Base-by-base conservation (phyloP, 805 yeast species). In the Sugiyamaella smithiae region DNA sequence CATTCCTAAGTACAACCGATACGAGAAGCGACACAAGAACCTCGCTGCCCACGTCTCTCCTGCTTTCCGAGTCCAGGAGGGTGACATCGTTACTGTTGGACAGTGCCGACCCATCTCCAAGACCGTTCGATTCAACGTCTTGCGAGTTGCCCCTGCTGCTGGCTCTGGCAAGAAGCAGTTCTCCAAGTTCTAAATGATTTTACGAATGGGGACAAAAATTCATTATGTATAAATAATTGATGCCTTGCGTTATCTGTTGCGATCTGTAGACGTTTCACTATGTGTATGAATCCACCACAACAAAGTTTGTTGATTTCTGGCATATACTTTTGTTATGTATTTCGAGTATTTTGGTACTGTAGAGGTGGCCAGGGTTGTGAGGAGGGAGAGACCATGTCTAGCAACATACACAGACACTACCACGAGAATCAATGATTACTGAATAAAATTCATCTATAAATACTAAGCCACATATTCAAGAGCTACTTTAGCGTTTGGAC, bases 11-110 rank as follows among this genome's bases (percentile, higher is more conserved):
- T 93, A 93, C 83, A 93, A 91, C 96, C 90, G 99, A 87, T 93
- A 89, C 88, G 99, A 93, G 83, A 93, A 93, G 88, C 89, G 99
- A 83, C 99, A 93, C 88, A 93, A 93, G 93, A 93, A 93, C 85
- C 83, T 93, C 61, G 95, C 99, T 75, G 99, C 97, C 69, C 99
- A 93, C 82, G 88, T 93, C 70, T 91, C 98, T 64, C 99, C 99
- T 80, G 98, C 98, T 77, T 93, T 93, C 98, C 95, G 99, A 81
- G 97, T 91, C 68, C 79, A 79, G 75, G 98, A 90, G 75, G 99
- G 99, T 84, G 99, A 93, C 73, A 80, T 85, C 64, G 99, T 93
- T 70, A 90, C 96, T 68, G 97, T 93, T 76, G 99, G 99, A 75
- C 99, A 93, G 82, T 93, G 99, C 86, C 91, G 99, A 85, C 99